Percentiles rank a stretch among this genome's conserved stretches.
These are phyloP conservation scores for Nadsonia commutata DNA, from an alignment of 1,139 yeast species.

Conservation along the genomic window DNA sequence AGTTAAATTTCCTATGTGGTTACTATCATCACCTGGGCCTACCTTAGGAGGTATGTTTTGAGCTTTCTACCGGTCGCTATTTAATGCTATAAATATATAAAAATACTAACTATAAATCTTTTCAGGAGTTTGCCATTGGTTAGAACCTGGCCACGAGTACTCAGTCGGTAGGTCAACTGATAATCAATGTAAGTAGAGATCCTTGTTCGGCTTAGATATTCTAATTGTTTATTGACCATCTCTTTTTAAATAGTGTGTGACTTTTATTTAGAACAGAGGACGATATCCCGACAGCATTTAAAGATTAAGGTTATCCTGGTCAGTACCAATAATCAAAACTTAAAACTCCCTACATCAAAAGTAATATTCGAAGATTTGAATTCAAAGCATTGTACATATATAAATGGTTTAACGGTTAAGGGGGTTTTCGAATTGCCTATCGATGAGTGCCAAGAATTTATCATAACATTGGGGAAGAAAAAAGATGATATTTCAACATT, in stretches of 20 bases:
- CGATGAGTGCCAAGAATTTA: not conserved
- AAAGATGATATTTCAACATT: not conserved
- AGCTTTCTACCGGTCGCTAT: not conserved
- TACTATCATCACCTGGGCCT: not conserved
- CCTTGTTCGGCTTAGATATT: no score
- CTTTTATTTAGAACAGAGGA: not conserved
- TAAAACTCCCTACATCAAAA: not conserved
- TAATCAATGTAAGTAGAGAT: not conserved
- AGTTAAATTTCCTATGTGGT: not conserved
- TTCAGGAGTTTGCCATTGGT: not conserved
- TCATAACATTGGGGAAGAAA: not conserved
- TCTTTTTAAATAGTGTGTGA: not conserved
- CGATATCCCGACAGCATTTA: not conserved
- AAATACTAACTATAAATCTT: no score
- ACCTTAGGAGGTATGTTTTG: not conserved
- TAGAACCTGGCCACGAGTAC: not conserved
- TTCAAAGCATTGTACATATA: not conserved
- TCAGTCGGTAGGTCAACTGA: not conserved
- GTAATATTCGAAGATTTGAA: not conserved
- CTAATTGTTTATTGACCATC: not conserved
- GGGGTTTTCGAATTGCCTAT: not conserved
- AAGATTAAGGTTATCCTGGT: not conserved
- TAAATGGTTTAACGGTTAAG: not conserved
- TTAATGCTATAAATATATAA: no score
- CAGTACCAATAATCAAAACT: not conserved